These are phyloP conservation scores for Trichothecium sympodiale DNA, from an alignment of 2,329 filamentous ascomycete species.

Conservation along the genomic window DNA sequence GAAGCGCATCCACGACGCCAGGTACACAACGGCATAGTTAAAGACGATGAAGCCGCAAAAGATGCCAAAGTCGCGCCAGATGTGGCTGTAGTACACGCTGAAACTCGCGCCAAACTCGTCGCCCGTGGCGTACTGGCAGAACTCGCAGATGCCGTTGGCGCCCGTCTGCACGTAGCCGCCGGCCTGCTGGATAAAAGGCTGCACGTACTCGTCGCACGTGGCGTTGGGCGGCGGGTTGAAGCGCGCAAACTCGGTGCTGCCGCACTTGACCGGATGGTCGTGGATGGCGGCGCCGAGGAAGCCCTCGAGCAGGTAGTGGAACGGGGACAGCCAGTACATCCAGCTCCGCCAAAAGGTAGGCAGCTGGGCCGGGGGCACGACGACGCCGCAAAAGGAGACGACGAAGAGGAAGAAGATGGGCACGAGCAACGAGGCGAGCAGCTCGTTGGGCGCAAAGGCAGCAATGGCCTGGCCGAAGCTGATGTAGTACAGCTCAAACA, in stretches of 20 bases:
- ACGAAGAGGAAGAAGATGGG: constrained; percentile 62
- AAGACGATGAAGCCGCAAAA: constrained; percentile 54
- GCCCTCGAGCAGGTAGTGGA: constrained; percentile 54
- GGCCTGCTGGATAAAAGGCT: constrained; percentile 35
- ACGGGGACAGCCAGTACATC: constrained; percentile 60
- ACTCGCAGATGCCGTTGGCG: constrained; percentile 47
- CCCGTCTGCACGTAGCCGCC: constrained; percentile 51
- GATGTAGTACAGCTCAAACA: constrained; percentile 56
- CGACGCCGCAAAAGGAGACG: constrained; percentile 59
- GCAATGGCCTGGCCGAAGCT: constrained; percentile 59
- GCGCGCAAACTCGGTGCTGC: constrained; percentile 43
- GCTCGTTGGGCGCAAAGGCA: constrained; percentile 52
- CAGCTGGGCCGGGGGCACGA: constrained; percentile 48
- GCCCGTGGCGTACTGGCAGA: constrained; percentile 51
- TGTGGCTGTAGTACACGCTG: constrained; percentile 47
- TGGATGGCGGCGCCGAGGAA: constrained; percentile 46
- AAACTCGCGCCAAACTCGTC: constrained; percentile 49
- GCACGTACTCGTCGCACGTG: constrained; percentile 49
- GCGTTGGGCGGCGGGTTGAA: constrained; percentile 48
- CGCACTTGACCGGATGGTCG: constrained; percentile 43
- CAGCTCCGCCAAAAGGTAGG: constrained; percentile 52
- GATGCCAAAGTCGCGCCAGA: constrained; percentile 57
- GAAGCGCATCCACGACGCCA: constrained; percentile 28
- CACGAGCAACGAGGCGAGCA: constrained; percentile 54
- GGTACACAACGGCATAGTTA: constrained; percentile 38